Evolutionary conservation across 2,329 filamentous ascomycete species (phyloP).

Genomic region (Xylariaceae sp.): DNA sequence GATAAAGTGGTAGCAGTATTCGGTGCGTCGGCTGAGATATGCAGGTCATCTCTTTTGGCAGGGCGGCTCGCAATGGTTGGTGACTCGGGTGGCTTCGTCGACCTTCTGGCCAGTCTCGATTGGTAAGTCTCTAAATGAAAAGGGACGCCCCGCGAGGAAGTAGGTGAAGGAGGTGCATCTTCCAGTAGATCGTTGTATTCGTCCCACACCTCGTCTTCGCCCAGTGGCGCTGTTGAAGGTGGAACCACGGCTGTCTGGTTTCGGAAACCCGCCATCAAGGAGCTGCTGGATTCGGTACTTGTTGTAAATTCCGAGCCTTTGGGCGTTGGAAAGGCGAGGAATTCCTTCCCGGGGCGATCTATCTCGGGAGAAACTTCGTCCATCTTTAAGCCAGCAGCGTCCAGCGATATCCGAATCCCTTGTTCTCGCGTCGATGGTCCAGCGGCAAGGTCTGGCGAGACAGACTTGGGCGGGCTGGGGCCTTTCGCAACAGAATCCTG

Average conservation of each 20-base stretch:
- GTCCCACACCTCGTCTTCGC: conserved; percentile 86
- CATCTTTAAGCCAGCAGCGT: too few relatives aligned
- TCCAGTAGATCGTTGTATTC: conserved; percentile 88
- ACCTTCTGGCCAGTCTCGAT: conserved; percentile 27
- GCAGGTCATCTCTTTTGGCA: conserved; percentile 10
- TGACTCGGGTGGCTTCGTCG: conserved; percentile 35
- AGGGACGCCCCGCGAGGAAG: conserved; percentile 48
- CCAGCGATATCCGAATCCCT: conserved; percentile 5
- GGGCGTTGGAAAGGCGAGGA: conserved; percentile 64
- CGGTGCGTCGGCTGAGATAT: conserved; percentile 11
- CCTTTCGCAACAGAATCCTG: conserved; percentile 40
- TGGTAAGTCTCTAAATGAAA: conserved; percentile 48
- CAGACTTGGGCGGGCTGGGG: conserved; percentile 34
- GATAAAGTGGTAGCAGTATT: conserved; percentile 34
- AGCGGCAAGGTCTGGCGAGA: conserved; percentile 27
- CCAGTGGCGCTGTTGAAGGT: conserved; percentile 51
- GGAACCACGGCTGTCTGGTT: conserved; percentile 62
- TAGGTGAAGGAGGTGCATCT: conserved; percentile 47
- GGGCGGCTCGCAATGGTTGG: conserved; percentile 34
- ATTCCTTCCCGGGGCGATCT: conserved; percentile 43
- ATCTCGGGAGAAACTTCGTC: conserved; percentile 19
- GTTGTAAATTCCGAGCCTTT: conserved; percentile 61
- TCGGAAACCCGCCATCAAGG: conserved; percentile 51
- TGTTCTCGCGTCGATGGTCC: background rate
- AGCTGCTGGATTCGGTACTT: conserved; percentile 57